Evolutionary conservation across 2,329 filamentous ascomycete genomes (phyloP), one percentile per base, ranked within the genome.

Genomic region (Fusarium coicis): DNA sequence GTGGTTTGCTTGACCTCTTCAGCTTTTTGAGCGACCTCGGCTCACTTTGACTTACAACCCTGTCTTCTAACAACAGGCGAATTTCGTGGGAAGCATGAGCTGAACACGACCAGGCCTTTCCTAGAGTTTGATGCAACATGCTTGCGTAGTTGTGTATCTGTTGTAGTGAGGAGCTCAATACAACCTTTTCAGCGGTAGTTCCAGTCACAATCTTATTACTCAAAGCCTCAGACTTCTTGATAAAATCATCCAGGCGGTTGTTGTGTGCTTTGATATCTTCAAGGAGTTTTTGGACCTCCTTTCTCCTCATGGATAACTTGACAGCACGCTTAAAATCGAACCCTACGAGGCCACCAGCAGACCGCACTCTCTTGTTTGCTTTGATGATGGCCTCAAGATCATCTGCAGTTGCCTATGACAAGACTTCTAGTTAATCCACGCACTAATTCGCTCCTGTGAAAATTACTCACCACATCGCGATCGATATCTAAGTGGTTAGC

Each of bases 351-450:
- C 43, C 43, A 1, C 9, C 26, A 15, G 12, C 2, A 3, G 43
- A 4, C 0, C 12, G 1, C 0, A 28, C 9, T 10, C 18, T 46
- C 8, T 21, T 28, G 9, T 28, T 46, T 0, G 43, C 43, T 28
- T 28, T 46, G 0, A 28, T 46, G 6, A 46, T 28, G 8, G 26
- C 26, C 18, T 46, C 43, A 5, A 46, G 43, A 0, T 28, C 43
- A 21, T 28, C 26, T 3, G 43, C 18, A 15, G 23, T 46, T 21
- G 12, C 26, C 43, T 46, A 15, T 0, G 3, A 15, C 10, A 0
- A 28, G 3, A 0, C 0, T 21, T 4, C 4, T 0, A 7, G 5
- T 46, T 1, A 46, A 6, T 9, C 16, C 10, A 12, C 1, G 7
- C 12, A 14, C 4, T 19, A 5, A 10, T 10, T 26, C 1, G 4